phyloP scores from a whole-genome alignment of 495 filamentous ascomycete species.

The Halenospora varia region DNA sequence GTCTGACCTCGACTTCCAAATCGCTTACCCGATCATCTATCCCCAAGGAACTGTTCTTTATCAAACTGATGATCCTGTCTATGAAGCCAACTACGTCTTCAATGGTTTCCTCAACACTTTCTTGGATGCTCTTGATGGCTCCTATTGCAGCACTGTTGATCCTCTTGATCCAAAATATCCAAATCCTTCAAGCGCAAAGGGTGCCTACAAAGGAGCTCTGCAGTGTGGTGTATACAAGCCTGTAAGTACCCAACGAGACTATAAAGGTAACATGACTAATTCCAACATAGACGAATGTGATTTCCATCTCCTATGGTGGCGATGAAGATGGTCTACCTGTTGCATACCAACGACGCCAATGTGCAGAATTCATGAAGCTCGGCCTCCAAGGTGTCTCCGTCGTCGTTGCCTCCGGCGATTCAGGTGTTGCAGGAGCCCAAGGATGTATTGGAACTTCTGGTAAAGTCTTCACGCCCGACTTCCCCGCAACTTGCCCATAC shows the following conservation, averaged over 20 bases:
- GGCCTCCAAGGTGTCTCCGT: slow-evolving; percentile 36
- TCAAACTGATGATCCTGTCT: slow-evolving; percentile 13
- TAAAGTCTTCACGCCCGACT: slow-evolving; percentile 30
- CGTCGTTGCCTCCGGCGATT: slow-evolving; percentile 35
- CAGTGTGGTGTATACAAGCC: slow-evolving; percentile 57
- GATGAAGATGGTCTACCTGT: slow-evolving; percentile 48
- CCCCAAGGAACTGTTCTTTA: slow-evolving; percentile 14
- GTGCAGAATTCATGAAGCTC: slow-evolving; percentile 32
- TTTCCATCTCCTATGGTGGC: slow-evolving; percentile 54
- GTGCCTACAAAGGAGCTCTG: slow-evolving; percentile 52
- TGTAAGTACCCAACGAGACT: slow-evolving; percentile 26
- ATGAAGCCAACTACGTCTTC: slow-evolving; percentile 34
- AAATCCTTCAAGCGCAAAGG: slow-evolving; percentile 34
- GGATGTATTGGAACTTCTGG: slow-evolving; percentile 3
- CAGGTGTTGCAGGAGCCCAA: slow-evolving; percentile 33
- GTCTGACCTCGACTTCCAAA: slow-evolving; percentile 16
- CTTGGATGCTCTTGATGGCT: slow-evolving; percentile 59
- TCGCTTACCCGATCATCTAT: slow-evolving; percentile 16
- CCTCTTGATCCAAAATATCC: slow-evolving; percentile 38
- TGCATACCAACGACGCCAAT: slow-evolving; percentile 35
- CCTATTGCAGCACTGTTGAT: slow-evolving; percentile 44
- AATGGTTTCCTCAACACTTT: slow-evolving; percentile 38
- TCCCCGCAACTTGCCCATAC: slow-evolving; percentile 43
- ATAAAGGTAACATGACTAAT: not conserved
- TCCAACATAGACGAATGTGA: slow-evolving; percentile 44